Base-by-base conservation (phyloP, 768 basidiomycete genomes). In the Amanita phalloides region DNA sequence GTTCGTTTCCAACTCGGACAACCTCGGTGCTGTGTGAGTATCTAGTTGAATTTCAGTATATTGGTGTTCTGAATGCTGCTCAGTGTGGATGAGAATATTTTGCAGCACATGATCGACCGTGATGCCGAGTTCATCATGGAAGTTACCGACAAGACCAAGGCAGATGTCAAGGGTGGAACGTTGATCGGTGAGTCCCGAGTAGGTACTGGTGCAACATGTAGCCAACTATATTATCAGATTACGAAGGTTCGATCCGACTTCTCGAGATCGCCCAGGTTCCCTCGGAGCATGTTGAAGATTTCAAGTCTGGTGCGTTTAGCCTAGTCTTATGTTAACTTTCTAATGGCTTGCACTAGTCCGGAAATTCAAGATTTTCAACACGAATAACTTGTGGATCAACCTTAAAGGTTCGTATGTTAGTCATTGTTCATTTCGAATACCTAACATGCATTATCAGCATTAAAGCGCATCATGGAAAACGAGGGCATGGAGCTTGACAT, bases 1-100 rank as follows among this genome's bases (percentile, higher is more conserved):
- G 60, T 97, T 96, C 64, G 90, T 93, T 49, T 95, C 92, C 68
- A 97, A 97, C 77, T 92, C 92, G 44, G 94, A 96, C 70, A 96
- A 96, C 68, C 68, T 97, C 63, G 93, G 93, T 64, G 94, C 92
- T 56, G 84, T 86, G 84, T 86, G 68, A 58, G 81, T 71, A 6
- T n/a, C n/a, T 28, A 30, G 6, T 10, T 32, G 32, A 49, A 38
- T 28, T 14, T 23, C 3, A 37, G 33, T 30, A 35, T 13, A 37
- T 38, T 44, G 2, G 45, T 14, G 37, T 28, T 41, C 54, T 49
- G 7, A 54, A 38, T 30, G 44, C 36, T 45, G 49, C 53, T 33
- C 55, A 82, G 86, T 56, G 89, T 89, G 61, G 89, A 91, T 67
- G 78, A 85, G 64, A 79, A 75, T 58, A 94, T 95, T 62, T 71